Conservation (phyloP, 116 monocot genomes). For the Thalassia testudinum region DNA sequence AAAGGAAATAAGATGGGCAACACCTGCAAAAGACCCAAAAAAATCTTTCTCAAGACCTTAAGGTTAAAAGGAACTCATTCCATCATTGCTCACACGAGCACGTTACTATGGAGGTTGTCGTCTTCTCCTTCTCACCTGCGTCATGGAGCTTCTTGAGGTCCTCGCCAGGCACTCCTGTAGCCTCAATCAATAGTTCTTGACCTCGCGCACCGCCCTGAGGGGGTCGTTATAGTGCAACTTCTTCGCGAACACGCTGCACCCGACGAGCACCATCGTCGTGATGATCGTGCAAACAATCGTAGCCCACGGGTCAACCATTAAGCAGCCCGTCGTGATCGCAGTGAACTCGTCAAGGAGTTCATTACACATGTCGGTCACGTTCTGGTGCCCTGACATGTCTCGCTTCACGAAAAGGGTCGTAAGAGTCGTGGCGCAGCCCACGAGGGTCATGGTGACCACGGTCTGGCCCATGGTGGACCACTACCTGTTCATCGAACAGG, state of each 20-base stretch:
- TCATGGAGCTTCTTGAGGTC: too few species aligned
- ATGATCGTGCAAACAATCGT: constrained; percentile 16
- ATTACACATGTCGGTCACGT: constrained; percentile 64
- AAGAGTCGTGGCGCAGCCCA: constrained; percentile 46
- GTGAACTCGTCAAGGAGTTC: constrained; percentile 43
- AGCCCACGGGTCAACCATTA: constrained; percentile 21
- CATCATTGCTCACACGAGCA: too few species aligned
- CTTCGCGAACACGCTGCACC: constrained; percentile 10
- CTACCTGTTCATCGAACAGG: constrained; percentile 40
- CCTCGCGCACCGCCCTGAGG: constrained; percentile 17
- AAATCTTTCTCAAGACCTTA: too few species aligned
- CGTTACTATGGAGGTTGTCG: too few species aligned
- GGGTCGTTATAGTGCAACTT: constrained; percentile 15
- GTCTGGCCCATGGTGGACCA: constrained; percentile 58
- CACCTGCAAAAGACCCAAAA: too few species aligned
- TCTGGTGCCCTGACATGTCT: constrained; percentile 58
- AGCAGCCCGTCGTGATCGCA: constrained; percentile 18
- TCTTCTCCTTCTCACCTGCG: too few species aligned
- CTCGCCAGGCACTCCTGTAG: too few species aligned
- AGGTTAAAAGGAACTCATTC: too few species aligned
- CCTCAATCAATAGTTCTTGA: too few species aligned
- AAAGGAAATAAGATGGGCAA: too few species aligned
- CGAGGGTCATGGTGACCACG: constrained; percentile 53
- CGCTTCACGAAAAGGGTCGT: constrained; percentile 49
- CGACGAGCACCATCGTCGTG: constrained; percentile 12